Evolutionary conservation across 2,329 filamentous ascomycete species (phyloP).

Genomic region (Arthrinium puccinioides): DNA sequence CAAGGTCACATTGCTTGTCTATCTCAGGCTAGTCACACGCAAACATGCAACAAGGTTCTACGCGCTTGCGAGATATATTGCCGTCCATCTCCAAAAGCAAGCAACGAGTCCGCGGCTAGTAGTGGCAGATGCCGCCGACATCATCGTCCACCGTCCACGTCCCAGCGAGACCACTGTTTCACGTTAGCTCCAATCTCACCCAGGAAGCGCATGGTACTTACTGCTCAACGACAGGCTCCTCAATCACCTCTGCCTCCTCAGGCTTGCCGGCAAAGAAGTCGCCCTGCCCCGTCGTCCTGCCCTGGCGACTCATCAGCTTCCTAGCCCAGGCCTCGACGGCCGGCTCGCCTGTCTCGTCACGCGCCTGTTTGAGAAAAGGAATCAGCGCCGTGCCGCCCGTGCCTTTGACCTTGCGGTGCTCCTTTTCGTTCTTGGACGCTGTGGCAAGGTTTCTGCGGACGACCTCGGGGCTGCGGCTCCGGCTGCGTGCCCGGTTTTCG

Average conservation of each 20-base stretch:
- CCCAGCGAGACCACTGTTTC: constrained; percentile 59
- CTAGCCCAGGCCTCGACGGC: constrained; percentile 63
- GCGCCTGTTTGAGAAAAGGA: constrained; percentile 90
- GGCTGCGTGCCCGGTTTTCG: constrained; percentile 59
- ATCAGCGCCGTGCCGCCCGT: constrained; percentile 93
- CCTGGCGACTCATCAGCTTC: constrained; percentile 48
- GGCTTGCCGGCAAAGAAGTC: constrained; percentile 53
- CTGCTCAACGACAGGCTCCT: constrained; percentile 22
- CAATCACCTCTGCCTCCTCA: constrained; percentile 25
- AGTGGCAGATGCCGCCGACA: constrained; percentile 56
- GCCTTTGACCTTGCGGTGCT: constrained; percentile 61
- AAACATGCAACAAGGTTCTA: not conserved
- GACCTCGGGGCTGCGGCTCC: constrained; percentile 53
- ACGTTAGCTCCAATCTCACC: constrained; percentile 29
- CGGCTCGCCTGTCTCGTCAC: constrained; percentile 91
- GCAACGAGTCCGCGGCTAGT: no score
- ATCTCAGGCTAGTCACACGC: not conserved
- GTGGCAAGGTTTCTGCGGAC: constrained; percentile 50
- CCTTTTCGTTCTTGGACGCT: constrained; percentile 39
- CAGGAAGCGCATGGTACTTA: not conserved
- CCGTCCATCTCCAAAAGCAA: no score
- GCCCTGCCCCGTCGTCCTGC: constrained; percentile 39
- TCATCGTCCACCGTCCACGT: constrained; percentile 85
- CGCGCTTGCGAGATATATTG: no score
- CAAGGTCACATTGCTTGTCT: not conserved